Conservation (phyloP, 495 filamentous ascomycete genomes). For the Lepidopterella palustris region DNA sequence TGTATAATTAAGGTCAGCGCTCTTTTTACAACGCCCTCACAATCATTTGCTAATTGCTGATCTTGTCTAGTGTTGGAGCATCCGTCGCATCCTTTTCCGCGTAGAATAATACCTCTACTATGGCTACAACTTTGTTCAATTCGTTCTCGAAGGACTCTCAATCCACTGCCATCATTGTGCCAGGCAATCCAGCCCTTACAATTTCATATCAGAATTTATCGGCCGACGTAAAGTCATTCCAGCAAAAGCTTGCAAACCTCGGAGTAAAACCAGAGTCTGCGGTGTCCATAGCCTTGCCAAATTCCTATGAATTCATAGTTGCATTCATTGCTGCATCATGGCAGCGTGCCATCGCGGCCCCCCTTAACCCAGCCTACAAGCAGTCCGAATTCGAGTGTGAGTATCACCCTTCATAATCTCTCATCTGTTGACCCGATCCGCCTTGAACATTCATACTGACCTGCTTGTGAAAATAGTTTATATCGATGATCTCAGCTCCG, state of each 20-base stretch:
- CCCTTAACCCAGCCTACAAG: conserved; percentile 77
- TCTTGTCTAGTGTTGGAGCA: too few relatives aligned
- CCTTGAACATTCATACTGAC: not conserved
- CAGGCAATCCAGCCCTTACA: conserved; percentile 51
- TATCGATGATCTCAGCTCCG: conserved; percentile 73
- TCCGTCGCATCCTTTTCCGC: not conserved
- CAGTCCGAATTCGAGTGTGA: conserved; percentile 72
- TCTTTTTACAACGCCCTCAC: too few relatives aligned
- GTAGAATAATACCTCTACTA: conserved; percentile 2
- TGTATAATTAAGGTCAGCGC: too few relatives aligned
- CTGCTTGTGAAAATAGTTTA: conserved; percentile 45
- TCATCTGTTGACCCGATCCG: not conserved
- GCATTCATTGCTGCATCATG: conserved; percentile 70
- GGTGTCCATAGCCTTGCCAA: conserved; percentile 69
- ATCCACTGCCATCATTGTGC: conserved; percentile 61
- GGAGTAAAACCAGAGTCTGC: conserved; percentile 58
- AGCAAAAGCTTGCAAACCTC: conserved; percentile 62
- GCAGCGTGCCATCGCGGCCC: conserved; percentile 74
- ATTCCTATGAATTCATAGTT: conserved; percentile 76
- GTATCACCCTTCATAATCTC: not conserved
- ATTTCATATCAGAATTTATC: conserved; percentile 59
- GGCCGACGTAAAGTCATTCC: conserved; percentile 56
- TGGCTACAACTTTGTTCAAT: conserved; percentile 45
- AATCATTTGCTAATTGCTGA: too few relatives aligned
- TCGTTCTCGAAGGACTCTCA: conserved; percentile 41